Evolutionary conservation across 805 yeast genomes (phyloP).

Genomic region (Komagataella mondaviorum): DNA sequence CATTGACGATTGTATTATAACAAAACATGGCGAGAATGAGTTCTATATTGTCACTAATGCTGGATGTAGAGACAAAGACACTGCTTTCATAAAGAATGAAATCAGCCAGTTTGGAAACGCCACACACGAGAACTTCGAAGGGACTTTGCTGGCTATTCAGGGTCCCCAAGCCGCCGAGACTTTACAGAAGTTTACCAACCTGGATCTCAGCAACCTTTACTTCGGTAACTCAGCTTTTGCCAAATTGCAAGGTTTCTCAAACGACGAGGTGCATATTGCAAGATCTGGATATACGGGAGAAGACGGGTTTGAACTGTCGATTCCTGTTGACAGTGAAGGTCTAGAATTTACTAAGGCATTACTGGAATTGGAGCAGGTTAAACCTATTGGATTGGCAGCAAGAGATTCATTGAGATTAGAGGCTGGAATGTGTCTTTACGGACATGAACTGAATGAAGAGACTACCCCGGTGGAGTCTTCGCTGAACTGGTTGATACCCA

Average conservation of each 20-base stretch:
- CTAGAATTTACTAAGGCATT: slow-evolving; percentile 47
- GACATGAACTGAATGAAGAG: slow-evolving; percentile 72
- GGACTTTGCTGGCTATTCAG: slow-evolving; percentile 79
- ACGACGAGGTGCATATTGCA: slow-evolving; percentile 55
- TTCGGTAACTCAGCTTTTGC: slow-evolving; percentile 61
- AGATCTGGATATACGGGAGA: slow-evolving; percentile 98
- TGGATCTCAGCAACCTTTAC: slow-evolving; percentile 43
- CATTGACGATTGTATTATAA: slow-evolving; percentile 84
- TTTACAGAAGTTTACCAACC: slow-evolving; percentile 48
- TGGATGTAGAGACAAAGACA: slow-evolving; percentile 79
- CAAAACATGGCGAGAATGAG: slow-evolving; percentile 60
- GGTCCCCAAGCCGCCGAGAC: slow-evolving; percentile 77
- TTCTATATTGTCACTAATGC: slow-evolving; percentile 93
- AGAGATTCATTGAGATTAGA: slow-evolving; percentile 91
- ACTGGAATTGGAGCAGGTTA: slow-evolving; percentile 41
- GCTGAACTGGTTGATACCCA: slow-evolving; percentile 81
- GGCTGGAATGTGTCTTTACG: slow-evolving; percentile 98
- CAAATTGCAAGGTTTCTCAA: slow-evolving; percentile 24
- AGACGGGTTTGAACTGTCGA: slow-evolving; percentile 91
- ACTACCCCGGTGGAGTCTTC: slow-evolving; percentile 85
- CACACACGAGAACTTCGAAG: slow-evolving; percentile 33
- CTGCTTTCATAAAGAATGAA: slow-evolving; percentile 45
- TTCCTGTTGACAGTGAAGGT: slow-evolving; percentile 43
- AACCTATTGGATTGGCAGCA: slow-evolving; percentile 95
- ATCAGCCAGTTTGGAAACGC: slow-evolving; percentile 18